phyloP scores from a whole-genome alignment of 352 stramenopile genomes.

The Phytophthora kernoviae region DNA sequence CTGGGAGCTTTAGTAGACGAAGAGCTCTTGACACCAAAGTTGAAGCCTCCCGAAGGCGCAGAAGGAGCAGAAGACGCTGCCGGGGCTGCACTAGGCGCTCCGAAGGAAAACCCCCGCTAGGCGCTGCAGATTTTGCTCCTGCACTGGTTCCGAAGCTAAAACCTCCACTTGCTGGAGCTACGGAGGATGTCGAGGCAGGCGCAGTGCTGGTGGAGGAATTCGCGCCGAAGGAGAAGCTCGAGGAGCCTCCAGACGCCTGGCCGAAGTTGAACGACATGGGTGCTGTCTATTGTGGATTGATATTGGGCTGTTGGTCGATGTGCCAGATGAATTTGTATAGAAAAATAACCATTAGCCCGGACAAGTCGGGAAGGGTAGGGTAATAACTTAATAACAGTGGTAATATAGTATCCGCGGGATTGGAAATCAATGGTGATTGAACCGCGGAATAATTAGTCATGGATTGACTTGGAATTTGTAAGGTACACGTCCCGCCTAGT shows the following conservation, averaged over 20 bases:
- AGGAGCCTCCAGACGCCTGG: conserved; percentile 18
- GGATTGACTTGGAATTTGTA: background rate
- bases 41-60: conserved; percentile 6
- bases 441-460: too few species aligned
- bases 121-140: too few species aligned
- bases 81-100: conserved; percentile 13
- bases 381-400: too few species aligned
- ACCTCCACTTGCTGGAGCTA: conserved; percentile 11
- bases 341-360: background rate
- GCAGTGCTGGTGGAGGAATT: conserved; percentile 11
- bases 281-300: background rate
- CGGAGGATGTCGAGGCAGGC: conserved; percentile 4
- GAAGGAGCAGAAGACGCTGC: conserved; percentile 8
- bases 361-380: too few species aligned
- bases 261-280: conserved; percentile 53
- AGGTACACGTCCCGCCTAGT: background rate
- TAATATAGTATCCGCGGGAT: too few species aligned
- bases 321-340: background rate
- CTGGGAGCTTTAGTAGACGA: conserved; percentile 8
- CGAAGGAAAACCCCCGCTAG: conserved; percentile 24
- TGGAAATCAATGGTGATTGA: too few species aligned
- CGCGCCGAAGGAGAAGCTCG: conserved; percentile 28
- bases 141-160: conserved; percentile 35
- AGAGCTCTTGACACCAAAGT: background rate
- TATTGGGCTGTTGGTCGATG: conserved; percentile 2